Percentiles rank a stretch among this genome's conserved stretches.
These are phyloP conservation scores for Raphidocelis subcapitata DNA, from an alignment of 139 green algal species.

Conservation along the genomic window DNA sequence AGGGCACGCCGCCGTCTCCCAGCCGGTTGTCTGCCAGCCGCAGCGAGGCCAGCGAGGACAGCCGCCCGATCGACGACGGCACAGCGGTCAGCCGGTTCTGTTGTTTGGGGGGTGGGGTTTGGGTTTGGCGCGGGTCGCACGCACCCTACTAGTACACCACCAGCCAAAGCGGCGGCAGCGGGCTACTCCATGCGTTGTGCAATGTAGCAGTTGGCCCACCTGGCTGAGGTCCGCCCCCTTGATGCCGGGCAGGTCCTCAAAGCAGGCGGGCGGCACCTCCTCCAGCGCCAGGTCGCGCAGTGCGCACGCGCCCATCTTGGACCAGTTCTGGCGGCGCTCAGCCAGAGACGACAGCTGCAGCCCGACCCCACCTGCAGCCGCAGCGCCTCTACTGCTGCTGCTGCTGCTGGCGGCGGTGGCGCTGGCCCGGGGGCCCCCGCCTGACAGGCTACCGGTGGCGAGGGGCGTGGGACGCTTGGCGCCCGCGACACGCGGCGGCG, in stretches of 20 bases:
- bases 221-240: no score
- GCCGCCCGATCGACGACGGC: slow-evolving; percentile 15
- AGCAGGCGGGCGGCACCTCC: slow-evolving; percentile 19
- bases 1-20: slow-evolving; percentile 29
- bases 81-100: slow-evolving; percentile 45
- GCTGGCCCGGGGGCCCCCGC: no score
- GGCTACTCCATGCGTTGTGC: no score
- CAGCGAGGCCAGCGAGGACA: slow-evolving; percentile 43
- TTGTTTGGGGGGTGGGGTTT: no score
- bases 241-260: not conserved
- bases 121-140: no score
- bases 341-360: slow-evolving; percentile 21
- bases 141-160: no score
- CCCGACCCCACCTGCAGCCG: no score
- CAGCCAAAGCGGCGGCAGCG: no score
- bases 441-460: no score
- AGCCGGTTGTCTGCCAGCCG: slow-evolving; percentile 45
- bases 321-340: slow-evolving; percentile 44
- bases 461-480: no score
- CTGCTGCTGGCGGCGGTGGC: not conserved
- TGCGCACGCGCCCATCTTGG: slow-evolving; percentile 55
- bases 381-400: not conserved
- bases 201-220: no score
- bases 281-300: slow-evolving; percentile 50
- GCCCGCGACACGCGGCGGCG: no score